Evolutionary conservation across 73 alveolate species (phyloP), one percentile per base, ranked within the genome.

Genomic region (Tetrahymena borealis): DNA sequence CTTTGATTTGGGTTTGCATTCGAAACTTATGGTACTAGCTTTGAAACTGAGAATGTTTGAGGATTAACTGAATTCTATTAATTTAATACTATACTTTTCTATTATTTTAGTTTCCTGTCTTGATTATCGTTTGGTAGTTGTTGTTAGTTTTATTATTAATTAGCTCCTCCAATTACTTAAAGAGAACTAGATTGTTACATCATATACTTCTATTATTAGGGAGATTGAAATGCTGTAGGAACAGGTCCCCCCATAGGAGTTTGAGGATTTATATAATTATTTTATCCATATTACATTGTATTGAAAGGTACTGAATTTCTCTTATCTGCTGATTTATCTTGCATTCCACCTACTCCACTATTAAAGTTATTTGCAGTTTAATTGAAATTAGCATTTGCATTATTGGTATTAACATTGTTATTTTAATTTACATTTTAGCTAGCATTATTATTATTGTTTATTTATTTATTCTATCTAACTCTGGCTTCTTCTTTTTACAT

Each of bases 401-500:
- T 60, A 60, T 60, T 39, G 43, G n/a, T 60, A 35, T 15, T 15
- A 35, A 13, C 12, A 12, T 39, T 39, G 35, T 60, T 60, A n/a
- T 60, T 60, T 60, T 60, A 60, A 60, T 60, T 60, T 60, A 24
- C n/a, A 1, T 32, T 60, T 60, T 60, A n/a, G 85, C 28, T 60
- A 24, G n/a, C 18, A 60, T 60, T 60, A 16, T 60, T 60, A 60
- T 60, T 60, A 9, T n/a, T n/a, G n/a, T n/a, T n/a, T n/a, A n/a
- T n/a, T n/a, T n/a, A n/a, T n/a, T n/a, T n/a, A n/a, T 24, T 60
- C 28, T 60, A 60, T 60, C 85, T 60, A 60, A 60, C 85, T 15
- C 85, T 60, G 0, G 85, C 93, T 33, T 93, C 95, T 33, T 91
- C 95, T 32, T 93, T 93, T 18, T 90, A 36, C 39, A 93, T 93